Evolutionary conservation across 495 filamentous ascomycete species (phyloP).

Genomic region (Podospora pseudocomata): DNA sequence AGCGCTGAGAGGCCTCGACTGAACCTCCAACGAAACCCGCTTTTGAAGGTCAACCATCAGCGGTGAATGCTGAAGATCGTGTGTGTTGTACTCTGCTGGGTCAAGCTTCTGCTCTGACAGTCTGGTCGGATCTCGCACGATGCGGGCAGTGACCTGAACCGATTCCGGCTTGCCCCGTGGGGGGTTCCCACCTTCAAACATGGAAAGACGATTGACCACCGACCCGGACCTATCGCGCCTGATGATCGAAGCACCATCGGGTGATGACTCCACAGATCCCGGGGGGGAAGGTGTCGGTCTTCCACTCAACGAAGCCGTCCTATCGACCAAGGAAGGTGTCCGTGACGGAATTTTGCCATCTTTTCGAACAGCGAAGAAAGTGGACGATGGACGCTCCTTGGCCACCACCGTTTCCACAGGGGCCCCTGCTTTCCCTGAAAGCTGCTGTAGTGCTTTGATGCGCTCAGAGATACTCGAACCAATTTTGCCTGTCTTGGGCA

Average conservation of each 20-base stretch:
- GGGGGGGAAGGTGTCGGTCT: constrained; percentile 38
- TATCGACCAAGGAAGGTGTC: constrained; percentile 46
- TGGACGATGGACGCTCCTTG: constrained; percentile 36
- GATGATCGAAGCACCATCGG: constrained; percentile 28
- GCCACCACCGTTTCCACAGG: constrained; percentile 23
- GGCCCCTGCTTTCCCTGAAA: constrained; percentile 46
- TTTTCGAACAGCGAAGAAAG: constrained; percentile 55
- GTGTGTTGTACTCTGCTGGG: constrained; percentile 39
- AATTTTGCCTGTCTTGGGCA: constrained; percentile 73
- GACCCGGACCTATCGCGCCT: constrained; percentile 41
- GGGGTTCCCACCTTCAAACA: constrained; percentile 43
- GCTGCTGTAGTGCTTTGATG: constrained; percentile 79
- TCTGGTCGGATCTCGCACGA: constrained; percentile 59
- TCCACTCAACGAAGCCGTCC: constrained; percentile 37
- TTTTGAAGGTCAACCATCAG: constrained; percentile 67
- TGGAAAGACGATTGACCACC: constrained; percentile 43
- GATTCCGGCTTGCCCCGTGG: constrained; percentile 57
- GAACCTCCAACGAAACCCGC: constrained; percentile 28
- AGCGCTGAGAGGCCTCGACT: constrained; percentile 20
- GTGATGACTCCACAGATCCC: constrained; percentile 42
- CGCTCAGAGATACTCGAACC: constrained; percentile 85
- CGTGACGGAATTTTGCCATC: constrained; percentile 35
- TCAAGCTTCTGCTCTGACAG: constrained; percentile 41
- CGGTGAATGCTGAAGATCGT: constrained; percentile 68
- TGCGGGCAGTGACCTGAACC: constrained; percentile 76